phyloP scores from a whole-genome alignment of 2,329 filamentous ascomycete genomes.

The Akanthomyces lecanii region DNA sequence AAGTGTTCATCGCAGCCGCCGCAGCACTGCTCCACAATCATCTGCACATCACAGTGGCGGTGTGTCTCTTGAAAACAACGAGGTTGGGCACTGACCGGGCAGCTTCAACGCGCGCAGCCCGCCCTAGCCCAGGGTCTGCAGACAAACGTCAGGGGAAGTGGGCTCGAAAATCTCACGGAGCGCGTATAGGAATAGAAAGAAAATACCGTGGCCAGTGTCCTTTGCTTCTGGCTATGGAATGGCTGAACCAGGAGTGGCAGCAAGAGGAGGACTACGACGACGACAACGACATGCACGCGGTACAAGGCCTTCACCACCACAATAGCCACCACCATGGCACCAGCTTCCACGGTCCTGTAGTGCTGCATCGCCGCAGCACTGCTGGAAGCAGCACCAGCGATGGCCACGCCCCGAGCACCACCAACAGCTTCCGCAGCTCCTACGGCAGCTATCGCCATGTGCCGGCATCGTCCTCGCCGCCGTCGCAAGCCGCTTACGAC shows the following conservation, averaged over 20 bases:
- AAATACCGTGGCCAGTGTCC: neutral
- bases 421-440: conserved; percentile 13
- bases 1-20: too few relatives aligned
- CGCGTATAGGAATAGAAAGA: conserved; percentile 7
- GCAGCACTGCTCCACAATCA: too few relatives aligned
- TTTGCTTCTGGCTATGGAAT: conserved; percentile 15
- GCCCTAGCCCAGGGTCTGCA: conserved; percentile 5
- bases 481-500: neutral
- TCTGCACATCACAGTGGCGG: conserved; percentile 13
- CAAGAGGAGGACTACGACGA: conserved; percentile 12
- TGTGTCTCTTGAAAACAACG: conserved; percentile 10
- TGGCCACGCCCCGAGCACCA: neutral
- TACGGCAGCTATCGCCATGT: conserved; percentile 1
- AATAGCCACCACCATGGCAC: neutral
- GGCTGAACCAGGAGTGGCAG: conserved; percentile 15
- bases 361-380: conserved; percentile 17
- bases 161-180: conserved; percentile 5
- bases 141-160: neutral
- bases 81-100: conserved; percentile 16
- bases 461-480: neutral
- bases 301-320: conserved; percentile 8
- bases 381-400: conserved; percentile 10
- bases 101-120: conserved; percentile 1
- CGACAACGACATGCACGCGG: conserved; percentile 16
- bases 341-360: neutral